Evolutionary conservation across 2,329 filamentous ascomycete genomes (phyloP), one percentile per base, ranked within the genome.

Genomic region (Colletotrichum tropicale): DNA sequence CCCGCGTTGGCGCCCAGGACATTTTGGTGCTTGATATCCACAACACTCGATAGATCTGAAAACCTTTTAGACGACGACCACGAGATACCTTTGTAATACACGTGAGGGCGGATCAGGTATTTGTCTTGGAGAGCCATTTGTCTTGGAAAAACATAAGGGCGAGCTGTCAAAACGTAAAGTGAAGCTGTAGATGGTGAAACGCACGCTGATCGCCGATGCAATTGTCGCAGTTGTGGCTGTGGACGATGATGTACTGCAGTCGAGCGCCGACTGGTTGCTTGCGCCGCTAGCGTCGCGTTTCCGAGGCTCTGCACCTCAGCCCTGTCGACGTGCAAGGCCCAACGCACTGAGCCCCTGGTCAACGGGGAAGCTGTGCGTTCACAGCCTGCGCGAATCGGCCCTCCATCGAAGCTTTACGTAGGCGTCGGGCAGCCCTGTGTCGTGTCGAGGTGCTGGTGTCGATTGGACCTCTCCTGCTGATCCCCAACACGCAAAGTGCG

Each of bases 21-120:
- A 96, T 98, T 77, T 84, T 98, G 80, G 94, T 98, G 26, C 88
- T 96, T 70, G 93, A 94, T 83, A 95, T 98, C 81, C 94, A 95
- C 83, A 98, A 98, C 85, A 93, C 94, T 71, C 88, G 93, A 80
- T 87, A 80, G 72, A 74, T 21, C 30, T 61, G 28, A 43, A 62
- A 71, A 61, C 30, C 43, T 24, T 24, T 38, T 66, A 65, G 30
- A 69, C 43, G 48, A 75, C 52, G 66, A 69, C 32, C 58, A 74
- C 58, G 48, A 76, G 36, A 69, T 26, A 65, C 43, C 43, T 21
- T 21, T 76, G 48, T 69, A 74, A 74, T 73, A 71, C 55, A 36
- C 38, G 16, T 65, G 10, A 38, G 52, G 15, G 69, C 43, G 36
- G 24, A 61, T 13, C 55, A 26, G 24, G 34, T 30, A 56, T 10